Conservation (phyloP, 495 filamentous ascomycete genomes). For the Daldinia vernicosa region DNA sequence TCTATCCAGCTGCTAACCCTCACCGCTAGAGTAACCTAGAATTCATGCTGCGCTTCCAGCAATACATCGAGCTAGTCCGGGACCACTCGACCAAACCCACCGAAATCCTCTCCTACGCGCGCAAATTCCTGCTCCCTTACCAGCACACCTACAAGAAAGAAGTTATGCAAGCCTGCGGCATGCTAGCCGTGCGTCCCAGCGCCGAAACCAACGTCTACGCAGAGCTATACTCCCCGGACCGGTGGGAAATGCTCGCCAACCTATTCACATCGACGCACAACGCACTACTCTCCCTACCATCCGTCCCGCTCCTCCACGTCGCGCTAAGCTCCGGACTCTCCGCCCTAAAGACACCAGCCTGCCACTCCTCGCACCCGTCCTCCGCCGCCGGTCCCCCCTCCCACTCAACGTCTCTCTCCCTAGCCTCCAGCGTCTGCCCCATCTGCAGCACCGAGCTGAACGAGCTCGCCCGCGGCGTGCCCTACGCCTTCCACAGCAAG, state of each 20-base stretch:
- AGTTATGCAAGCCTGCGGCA: slow-evolving; percentile 75
- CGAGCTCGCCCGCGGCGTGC: slow-evolving; percentile 84
- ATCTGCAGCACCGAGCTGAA: slow-evolving; percentile 97
- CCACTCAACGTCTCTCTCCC: slow-evolving; percentile 49
- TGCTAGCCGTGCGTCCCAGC: slow-evolving; percentile 79
- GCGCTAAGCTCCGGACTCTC: slow-evolving; percentile 92
- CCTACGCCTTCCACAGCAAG: slow-evolving; percentile 93
- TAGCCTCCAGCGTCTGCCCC: slow-evolving; percentile 73
- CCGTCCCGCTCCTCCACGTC: slow-evolving; percentile 86
- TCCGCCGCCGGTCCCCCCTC: slow-evolving; percentile 46
- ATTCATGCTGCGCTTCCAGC: slow-evolving; percentile 92
- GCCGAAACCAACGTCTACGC: slow-evolving; percentile 46
- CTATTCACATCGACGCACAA: slow-evolving; percentile 88
- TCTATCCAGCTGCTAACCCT: not conserved
- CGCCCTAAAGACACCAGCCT: slow-evolving; percentile 93
- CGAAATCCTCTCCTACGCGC: slow-evolving; percentile 83
- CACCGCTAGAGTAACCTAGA: slow-evolving; percentile 79
- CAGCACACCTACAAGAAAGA: slow-evolving; percentile 72
- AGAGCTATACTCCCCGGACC: slow-evolving; percentile 72
- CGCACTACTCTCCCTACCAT: slow-evolving; percentile 82
- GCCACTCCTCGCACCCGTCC: slow-evolving; percentile 71
- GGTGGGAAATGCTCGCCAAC: slow-evolving; percentile 81
- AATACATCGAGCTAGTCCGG: slow-evolving; percentile 90
- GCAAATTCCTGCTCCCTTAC: slow-evolving; percentile 77
- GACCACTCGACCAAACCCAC: slow-evolving; percentile 66